These are phyloP conservation scores for Sideroxylon spinosum DNA, from an alignment of 179 eudicot genomes.

Conservation along the genomic window DNA sequence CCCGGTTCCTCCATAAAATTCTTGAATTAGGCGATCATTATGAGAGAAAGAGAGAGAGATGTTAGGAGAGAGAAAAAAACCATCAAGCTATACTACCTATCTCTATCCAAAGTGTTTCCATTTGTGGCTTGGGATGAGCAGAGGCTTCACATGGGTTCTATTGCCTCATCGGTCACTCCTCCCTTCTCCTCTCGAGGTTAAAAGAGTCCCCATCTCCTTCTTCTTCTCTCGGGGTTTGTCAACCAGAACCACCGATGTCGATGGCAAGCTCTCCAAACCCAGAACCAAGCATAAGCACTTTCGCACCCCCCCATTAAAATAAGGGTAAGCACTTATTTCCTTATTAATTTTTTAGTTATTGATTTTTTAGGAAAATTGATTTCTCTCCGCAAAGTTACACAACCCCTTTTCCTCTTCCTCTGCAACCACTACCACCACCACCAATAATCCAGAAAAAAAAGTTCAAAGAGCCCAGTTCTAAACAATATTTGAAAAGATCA, in stretches of 20 bases:
- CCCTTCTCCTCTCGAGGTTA: conserved; percentile 54
- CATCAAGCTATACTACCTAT: conserved; percentile 53
- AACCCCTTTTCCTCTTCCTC: too few species aligned
- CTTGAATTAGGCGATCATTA: too few species aligned
- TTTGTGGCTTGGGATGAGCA: conserved; percentile 52
- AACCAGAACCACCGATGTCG: conserved; percentile 44
- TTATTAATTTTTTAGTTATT: too few species aligned
- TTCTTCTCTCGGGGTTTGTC: conserved; percentile 52
- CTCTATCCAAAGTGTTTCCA: conserved; percentile 34
- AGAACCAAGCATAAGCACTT: conserved; percentile 50
- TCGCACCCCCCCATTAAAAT: not conserved
- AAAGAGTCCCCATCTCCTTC: conserved; percentile 50
- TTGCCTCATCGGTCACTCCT: conserved; percentile 71
- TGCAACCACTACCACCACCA: too few species aligned
- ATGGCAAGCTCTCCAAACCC: conserved; percentile 52
- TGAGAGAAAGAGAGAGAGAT: conserved; percentile 3
- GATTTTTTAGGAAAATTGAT: too few species aligned
- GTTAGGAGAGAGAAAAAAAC: conserved; percentile 22
- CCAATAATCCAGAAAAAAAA: too few species aligned
- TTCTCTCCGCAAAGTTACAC: too few species aligned
- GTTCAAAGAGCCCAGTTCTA: too few species aligned
- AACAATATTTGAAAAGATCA: too few species aligned
- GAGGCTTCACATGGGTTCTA: conserved; percentile 56
- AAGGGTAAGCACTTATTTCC: too few species aligned
- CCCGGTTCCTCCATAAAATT: too few species aligned